Evolutionary conservation across 345 rosid genomes (phyloP).

Genomic region (Citrus unshiu): DNA sequence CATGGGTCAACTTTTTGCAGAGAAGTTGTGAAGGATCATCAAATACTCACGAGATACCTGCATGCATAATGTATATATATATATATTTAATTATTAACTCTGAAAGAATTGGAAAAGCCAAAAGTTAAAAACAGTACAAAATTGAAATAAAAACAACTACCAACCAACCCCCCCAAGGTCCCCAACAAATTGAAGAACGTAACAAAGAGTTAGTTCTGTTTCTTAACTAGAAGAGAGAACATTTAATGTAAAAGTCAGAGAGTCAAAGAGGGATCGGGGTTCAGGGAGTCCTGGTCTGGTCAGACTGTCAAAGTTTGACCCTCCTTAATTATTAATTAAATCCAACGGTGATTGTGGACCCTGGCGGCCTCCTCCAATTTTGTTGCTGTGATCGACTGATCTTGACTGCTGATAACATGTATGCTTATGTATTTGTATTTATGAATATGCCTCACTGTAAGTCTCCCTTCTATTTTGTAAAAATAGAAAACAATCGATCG

Average conservation of each 20-base stretch:
- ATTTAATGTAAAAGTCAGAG: background rate
- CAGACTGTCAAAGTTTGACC: background rate
- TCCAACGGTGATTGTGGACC: constrained; percentile 2
- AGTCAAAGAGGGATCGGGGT: background rate
- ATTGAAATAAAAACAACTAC: too few relatives aligned
- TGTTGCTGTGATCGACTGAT: background rate
- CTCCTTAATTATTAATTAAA: background rate
- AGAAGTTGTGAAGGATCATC: too few relatives aligned
- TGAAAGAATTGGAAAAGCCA: too few relatives aligned
- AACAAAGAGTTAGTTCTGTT: background rate
- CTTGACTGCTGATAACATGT: too few relatives aligned
- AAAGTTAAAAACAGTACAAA: too few relatives aligned
- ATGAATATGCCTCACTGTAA: background rate
- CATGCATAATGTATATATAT: too few relatives aligned
- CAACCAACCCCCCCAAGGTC: background rate
- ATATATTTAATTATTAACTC: too few relatives aligned
- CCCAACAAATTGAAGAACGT: background rate
- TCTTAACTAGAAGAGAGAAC: background rate
- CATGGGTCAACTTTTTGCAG: too few relatives aligned
- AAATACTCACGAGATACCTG: too few relatives aligned
- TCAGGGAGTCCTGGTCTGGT: background rate
- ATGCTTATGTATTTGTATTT: too few relatives aligned
- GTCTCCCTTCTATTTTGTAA: background rate
- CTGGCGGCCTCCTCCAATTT: background rate
- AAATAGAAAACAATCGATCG: too few relatives aligned